These are phyloP conservation scores for Maudiozyma turicensis DNA, from an alignment of 805 yeast species.

Conservation along the genomic window DNA sequence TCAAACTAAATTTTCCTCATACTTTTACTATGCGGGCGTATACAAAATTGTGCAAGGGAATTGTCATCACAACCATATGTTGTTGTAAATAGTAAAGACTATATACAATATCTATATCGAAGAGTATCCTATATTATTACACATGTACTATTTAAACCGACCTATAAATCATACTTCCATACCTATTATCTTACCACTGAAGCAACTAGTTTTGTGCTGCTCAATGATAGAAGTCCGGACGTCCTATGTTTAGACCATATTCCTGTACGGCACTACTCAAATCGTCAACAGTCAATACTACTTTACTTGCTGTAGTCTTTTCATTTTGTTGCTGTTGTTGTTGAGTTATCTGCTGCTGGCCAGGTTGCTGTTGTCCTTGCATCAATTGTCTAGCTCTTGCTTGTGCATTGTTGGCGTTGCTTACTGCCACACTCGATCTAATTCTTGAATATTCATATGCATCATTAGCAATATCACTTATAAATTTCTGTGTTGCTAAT, in stretches of 20 bases:
- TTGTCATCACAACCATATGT: too few species aligned
- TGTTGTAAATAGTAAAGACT: too few species aligned
- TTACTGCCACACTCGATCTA: conserved; percentile 80
- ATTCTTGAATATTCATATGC: conserved; percentile 94
- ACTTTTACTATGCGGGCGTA: too few species aligned
- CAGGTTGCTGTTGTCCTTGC: conserved; percentile 50
- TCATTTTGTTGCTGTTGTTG: conserved; percentile 38
- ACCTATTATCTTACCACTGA: too few species aligned
- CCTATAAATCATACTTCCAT: too few species aligned
- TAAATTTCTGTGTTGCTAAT: conserved; percentile 90
- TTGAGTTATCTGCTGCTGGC: conserved; percentile 30
- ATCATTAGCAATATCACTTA: conserved; percentile 89
- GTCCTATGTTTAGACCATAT: conserved; percentile 78
- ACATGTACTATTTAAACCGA: background rate
- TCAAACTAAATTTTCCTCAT: too few species aligned
- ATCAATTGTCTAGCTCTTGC: conserved; percentile 69
- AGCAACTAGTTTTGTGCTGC: conserved; percentile 21
- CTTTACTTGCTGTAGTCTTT: conserved; percentile 45
- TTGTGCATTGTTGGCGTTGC: conserved; percentile 77
- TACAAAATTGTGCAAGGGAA: too few species aligned
- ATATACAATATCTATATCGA: too few species aligned
- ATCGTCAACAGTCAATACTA: conserved; percentile 87
- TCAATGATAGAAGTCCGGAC: conserved; percentile 85
- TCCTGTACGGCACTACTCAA: conserved; percentile 86
- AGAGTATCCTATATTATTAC: too few species aligned